Conservation (phyloP, 345 rosid genomes). For the Hibiscus trionum region DNA sequence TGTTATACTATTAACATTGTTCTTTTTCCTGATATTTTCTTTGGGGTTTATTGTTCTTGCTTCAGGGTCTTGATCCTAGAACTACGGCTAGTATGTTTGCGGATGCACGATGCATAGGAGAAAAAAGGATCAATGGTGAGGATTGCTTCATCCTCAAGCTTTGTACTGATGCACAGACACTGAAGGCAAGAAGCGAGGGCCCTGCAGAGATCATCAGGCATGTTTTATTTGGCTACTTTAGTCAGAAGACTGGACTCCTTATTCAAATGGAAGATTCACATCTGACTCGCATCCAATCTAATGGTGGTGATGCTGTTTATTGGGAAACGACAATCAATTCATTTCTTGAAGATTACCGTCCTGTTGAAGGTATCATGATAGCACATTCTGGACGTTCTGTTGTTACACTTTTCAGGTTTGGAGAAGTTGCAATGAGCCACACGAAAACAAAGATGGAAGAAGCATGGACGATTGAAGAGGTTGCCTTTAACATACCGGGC, state of each 20-base stretch:
- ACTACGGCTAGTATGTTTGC: slow-evolving; percentile 73
- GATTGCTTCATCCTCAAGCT: slow-evolving; percentile 88
- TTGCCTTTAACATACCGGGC: slow-evolving; percentile 87
- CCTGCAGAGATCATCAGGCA: slow-evolving; percentile 88
- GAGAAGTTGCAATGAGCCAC: slow-evolving; percentile 81
- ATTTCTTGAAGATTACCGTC: slow-evolving; percentile 67
- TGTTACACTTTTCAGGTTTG: slow-evolving; percentile 86
- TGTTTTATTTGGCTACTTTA: slow-evolving; percentile 77
- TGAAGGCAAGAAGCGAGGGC: slow-evolving; percentile 80
- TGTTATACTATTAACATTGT: not conserved
- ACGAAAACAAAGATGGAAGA: slow-evolving; percentile 91
- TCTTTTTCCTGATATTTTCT: not conserved
- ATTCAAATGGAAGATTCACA: slow-evolving; percentile 85
- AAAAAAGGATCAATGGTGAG: slow-evolving; percentile 68
- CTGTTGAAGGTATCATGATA: slow-evolving; percentile 87
- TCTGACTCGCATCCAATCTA: slow-evolving; percentile 76
- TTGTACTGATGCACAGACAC: slow-evolving; percentile 61
- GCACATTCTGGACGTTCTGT: slow-evolving; percentile 89
- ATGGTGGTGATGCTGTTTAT: slow-evolving; percentile 70
- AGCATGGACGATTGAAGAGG: slow-evolving; percentile 93
- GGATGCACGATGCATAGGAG: slow-evolving; percentile 79
- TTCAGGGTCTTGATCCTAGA: slow-evolving; percentile 92
- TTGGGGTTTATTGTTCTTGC: slow-evolving; percentile 15
- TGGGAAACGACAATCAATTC: slow-evolving; percentile 95
- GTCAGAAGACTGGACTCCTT: slow-evolving; percentile 85